These are phyloP conservation scores for Scedosporium dehoogii DNA, from an alignment of 2,329 filamentous ascomycete genomes.

Conservation along the genomic window DNA sequence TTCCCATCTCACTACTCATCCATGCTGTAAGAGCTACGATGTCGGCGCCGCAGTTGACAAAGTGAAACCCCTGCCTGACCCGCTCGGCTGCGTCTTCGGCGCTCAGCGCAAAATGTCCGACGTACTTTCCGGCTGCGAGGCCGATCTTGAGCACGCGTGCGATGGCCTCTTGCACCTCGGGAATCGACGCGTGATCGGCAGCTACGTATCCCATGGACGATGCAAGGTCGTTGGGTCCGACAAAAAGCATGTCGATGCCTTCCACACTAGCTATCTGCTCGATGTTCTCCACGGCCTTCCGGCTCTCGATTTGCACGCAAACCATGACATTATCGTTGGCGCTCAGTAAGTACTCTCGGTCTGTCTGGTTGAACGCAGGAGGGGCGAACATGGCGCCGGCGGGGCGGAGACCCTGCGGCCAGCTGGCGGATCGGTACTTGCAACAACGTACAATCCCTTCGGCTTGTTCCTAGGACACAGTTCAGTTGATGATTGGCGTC, in stretches of 20 bases:
- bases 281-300: slow-evolving; percentile 40
- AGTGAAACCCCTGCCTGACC: slow-evolving; percentile 21
- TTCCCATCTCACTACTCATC: slow-evolving; percentile 22
- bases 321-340: slow-evolving; percentile 26
- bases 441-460: slow-evolving; percentile 15
- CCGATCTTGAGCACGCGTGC: slow-evolving; percentile 16
- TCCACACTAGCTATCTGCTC: slow-evolving; percentile 43
- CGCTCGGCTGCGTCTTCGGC: slow-evolving; percentile 18
- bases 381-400: slow-evolving; percentile 16
- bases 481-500: slow-evolving; percentile 16
- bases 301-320: slow-evolving; percentile 45
- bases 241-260: slow-evolving; percentile 30
- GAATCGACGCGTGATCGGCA: slow-evolving; percentile 20
- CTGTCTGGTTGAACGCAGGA: slow-evolving; percentile 17
- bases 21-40: slow-evolving; percentile 25
- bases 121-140: slow-evolving; percentile 22
- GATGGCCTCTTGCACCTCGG: slow-evolving; percentile 20
- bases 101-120: slow-evolving; percentile 21
- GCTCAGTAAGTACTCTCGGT: slow-evolving; percentile 15
- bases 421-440: slow-evolving; percentile 17
- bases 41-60: slow-evolving; percentile 26
- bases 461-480: slow-evolving; percentile 18
- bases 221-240: slow-evolving; percentile 31
- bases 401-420: slow-evolving; percentile 16
- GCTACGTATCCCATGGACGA: slow-evolving; percentile 18